A percentile compares a stretch with the other conserved stretches of the same genome.
Conservation (phyloP, 78 protist genomes). For the slime mould (Dictyostelium discoideum) region DNA sequence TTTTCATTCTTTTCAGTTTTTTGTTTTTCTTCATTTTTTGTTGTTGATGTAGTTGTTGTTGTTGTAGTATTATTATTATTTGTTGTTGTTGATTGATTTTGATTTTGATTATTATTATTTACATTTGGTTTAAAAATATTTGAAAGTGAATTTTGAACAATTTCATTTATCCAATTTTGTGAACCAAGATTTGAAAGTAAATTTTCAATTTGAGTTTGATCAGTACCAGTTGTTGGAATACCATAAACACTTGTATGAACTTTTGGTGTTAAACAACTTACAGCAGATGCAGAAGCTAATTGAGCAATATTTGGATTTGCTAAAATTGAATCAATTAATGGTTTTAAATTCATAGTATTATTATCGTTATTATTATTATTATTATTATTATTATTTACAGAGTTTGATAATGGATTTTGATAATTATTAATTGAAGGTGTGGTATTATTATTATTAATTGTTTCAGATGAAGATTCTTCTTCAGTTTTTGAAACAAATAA, state of each 20-base stretch:
- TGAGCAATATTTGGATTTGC: neutral
- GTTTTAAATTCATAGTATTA: neutral
- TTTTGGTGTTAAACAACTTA: neutral
- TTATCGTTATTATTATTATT: neutral
- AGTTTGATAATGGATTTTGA: neutral
- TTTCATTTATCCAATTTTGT: conserved; percentile 15
- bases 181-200: neutral
- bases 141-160: neutral
- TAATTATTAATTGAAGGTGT: neutral
- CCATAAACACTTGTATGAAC: neutral
- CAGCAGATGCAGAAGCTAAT: neutral
- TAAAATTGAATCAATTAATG: conserved; percentile 29
- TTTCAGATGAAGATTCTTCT: neutral
- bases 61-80: neutral
- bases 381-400: conserved; percentile 2
- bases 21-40: neutral
- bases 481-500: conserved; percentile 1
- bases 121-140: neutral
- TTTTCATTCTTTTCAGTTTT: neutral
- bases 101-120: neutral
- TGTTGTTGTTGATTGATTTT: no score
- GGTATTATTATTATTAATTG: neutral
- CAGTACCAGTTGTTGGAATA: neutral
- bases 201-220: neutral
- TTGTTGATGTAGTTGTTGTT: neutral